A percentile compares a stretch with the other conserved stretches of the same genome.
These are phyloP conservation scores for Diplodia seriata DNA, from an alignment of 2,329 filamentous ascomycete genomes.

Conservation along the genomic window DNA sequence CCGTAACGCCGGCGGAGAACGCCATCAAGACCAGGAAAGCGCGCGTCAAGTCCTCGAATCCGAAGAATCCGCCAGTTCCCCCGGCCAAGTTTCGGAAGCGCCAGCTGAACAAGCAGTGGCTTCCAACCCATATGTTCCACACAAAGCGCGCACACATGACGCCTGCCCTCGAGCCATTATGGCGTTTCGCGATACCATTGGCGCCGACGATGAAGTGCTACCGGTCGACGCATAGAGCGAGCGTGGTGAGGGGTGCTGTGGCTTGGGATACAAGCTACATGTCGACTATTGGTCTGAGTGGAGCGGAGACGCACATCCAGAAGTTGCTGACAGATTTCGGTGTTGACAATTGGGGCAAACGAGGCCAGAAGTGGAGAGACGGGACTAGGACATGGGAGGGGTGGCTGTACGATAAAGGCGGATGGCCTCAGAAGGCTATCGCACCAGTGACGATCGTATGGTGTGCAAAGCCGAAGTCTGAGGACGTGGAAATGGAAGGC, in stretches of 20 bases:
- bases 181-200: conserved; percentile 86
- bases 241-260: conserved; percentile 75
- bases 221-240: conserved; percentile 81
- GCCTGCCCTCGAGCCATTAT: conserved; percentile 76
- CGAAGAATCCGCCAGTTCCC: conserved; percentile 68
- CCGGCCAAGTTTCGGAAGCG: conserved; percentile 80
- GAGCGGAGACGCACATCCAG: conserved; percentile 67
- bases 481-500: conserved; percentile 34
- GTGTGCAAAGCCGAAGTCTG: conserved; percentile 59
- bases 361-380: conserved; percentile 73
- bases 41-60: conserved; percentile 72
- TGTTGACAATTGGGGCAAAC: conserved; percentile 66
- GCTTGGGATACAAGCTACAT: conserved; percentile 96
- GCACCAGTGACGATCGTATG: conserved; percentile 78
- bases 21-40: conserved; percentile 53
- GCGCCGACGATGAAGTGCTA: conserved; percentile 91
- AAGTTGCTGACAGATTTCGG: conserved; percentile 71
- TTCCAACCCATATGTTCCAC: conserved; percentile 94
- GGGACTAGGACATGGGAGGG: conserved; percentile 65
- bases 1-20: conserved; percentile 41
- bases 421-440: conserved; percentile 62
- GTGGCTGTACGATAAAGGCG: conserved; percentile 65
- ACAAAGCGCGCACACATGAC: conserved; percentile 93
- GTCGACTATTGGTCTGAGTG: conserved; percentile 81
- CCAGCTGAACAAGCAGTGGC: conserved; percentile 87